Evolutionary conservation across 352 stramenopile genomes (phyloP), one percentile per base, ranked within the genome.

Genomic region (Thraustochytrium sp.): DNA sequence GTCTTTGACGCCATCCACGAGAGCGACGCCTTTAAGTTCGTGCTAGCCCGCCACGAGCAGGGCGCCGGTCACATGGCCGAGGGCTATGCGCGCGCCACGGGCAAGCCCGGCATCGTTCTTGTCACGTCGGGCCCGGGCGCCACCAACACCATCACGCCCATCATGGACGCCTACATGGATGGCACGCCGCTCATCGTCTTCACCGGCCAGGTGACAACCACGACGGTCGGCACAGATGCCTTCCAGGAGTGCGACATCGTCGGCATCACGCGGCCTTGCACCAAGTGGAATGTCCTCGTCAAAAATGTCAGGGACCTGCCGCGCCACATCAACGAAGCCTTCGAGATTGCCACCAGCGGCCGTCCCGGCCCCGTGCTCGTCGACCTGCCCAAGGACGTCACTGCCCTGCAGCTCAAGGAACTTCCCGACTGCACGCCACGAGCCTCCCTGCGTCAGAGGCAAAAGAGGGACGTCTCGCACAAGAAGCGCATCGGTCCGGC

Each of bases 241-340:
- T 96, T 96, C 87, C 92, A 96, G 78, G 92, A 96, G 72, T 91
- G 91, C 16, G 78, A 86, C 76, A 85, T 86, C 42, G 75, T 86
- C 26, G 83, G 80, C 21, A 86, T 96, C 82, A 96, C 92, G 48
- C 90, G 89, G n/a, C 93, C 94, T 29, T 96, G 92, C 85, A 97
- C 94, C 82, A 98, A 98, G 91, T 98, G 94, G 94, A 97, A 96
- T 84, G 94, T 98, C 85, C 93, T 98, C 86, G 96, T 98, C 86
- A 96, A 95, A 72, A 92, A 92, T 86, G 93, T 97, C 36, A 95
- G 95, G 55, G 95, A 98, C 86, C 87, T 98, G 76, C 94, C 95
- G 9, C 92, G 95, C 63, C 94, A 93, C 82, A 96, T 98, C 87
- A 94, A 96, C 77, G 96, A 98, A 84, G 95, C 95, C 11, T 98